Evolutionary conservation across 148 eudicot genomes (phyloP).

Genomic region (Camellia lanceoleosa): DNA sequence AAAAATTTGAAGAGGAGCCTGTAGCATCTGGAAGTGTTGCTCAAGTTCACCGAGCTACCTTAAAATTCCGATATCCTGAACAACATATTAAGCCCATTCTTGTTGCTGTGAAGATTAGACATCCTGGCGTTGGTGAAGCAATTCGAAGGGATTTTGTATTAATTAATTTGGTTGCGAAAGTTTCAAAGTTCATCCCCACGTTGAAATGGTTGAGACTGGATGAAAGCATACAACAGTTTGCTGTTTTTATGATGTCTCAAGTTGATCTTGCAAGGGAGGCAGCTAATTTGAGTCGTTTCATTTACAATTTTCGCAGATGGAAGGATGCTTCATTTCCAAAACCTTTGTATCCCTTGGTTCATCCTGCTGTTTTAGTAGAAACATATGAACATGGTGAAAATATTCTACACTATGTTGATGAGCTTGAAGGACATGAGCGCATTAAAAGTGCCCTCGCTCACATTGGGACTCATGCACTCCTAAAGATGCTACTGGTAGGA

Average conservation of each 20-base stretch:
- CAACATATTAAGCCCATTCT: constrained; percentile 51
- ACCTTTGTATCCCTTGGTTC: constrained; percentile 82
- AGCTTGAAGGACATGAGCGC: constrained; percentile 53
- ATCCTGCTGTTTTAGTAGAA: constrained; percentile 85
- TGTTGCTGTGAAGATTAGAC: constrained; percentile 88
- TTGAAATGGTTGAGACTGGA: constrained; percentile 81
- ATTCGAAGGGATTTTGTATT: constrained; percentile 73
- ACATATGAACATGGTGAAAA: constrained; percentile 78
- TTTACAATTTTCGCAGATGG: constrained; percentile 73
- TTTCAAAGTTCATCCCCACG: constrained; percentile 56
- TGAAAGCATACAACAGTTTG: constrained; percentile 83
- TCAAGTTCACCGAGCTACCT: constrained; percentile 73
- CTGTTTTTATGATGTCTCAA: constrained; percentile 92
- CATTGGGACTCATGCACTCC: constrained; percentile 81
- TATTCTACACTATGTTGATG: constrained; percentile 58
- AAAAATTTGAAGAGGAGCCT: constrained; percentile 74
- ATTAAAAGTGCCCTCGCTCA: constrained; percentile 75
- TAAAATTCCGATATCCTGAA: constrained; percentile 62
- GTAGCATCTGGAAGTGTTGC: constrained; percentile 89
- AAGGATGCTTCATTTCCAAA: constrained; percentile 89
- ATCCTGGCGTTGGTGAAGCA: constrained; percentile 86
- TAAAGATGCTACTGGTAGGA: constrained; percentile 84
- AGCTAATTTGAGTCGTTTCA: constrained; percentile 82
- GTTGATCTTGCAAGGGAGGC: constrained; percentile 95
- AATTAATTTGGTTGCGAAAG: constrained; percentile 59